These are phyloP conservation scores for Pyrus betulifolia DNA, from an alignment of 306 rosid species.

Conservation along the genomic window DNA sequence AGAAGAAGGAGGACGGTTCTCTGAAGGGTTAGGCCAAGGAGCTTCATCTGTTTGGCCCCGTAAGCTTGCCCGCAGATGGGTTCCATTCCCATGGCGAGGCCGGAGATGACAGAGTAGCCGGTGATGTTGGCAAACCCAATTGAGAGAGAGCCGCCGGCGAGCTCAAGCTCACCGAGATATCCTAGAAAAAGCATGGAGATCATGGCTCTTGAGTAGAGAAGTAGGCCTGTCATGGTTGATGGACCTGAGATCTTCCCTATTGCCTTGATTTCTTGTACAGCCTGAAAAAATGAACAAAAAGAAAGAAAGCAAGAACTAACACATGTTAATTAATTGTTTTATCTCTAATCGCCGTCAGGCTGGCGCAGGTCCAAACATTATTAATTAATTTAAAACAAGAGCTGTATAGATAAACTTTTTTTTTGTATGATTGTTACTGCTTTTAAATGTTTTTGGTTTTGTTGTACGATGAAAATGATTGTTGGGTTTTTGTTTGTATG, in stretches of 20 bases:
- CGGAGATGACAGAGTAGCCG: conserved; percentile 94
- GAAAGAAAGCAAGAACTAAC: background rate
- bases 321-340: background rate
- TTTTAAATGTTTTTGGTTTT: background rate
- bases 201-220: conserved; percentile 81
- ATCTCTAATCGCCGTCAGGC: background rate
- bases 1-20: conserved; percentile 76
- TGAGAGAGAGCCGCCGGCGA: conserved; percentile 88
- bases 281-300: conserved; percentile 33
- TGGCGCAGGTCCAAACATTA: background rate
- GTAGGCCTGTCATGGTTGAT: conserved; percentile 63
- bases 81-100: conserved; percentile 98
- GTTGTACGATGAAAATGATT: background rate
- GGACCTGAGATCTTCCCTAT: conserved; percentile 85
- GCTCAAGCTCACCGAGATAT: conserved; percentile 79
- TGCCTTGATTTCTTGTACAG: conserved; percentile 67
- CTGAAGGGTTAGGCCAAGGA: conserved; percentile 74
- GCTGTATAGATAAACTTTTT: no score
- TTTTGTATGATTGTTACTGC: background rate
- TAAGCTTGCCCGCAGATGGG: conserved; percentile 94
- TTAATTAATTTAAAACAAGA: background rate
- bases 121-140: conserved; percentile 96
- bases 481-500: background rate
- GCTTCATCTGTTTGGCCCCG: conserved; percentile 76
- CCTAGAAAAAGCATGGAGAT: conserved; percentile 96